Conservation (phyloP, 257 asterid genomes). For the Primulina tabacum region DNA sequence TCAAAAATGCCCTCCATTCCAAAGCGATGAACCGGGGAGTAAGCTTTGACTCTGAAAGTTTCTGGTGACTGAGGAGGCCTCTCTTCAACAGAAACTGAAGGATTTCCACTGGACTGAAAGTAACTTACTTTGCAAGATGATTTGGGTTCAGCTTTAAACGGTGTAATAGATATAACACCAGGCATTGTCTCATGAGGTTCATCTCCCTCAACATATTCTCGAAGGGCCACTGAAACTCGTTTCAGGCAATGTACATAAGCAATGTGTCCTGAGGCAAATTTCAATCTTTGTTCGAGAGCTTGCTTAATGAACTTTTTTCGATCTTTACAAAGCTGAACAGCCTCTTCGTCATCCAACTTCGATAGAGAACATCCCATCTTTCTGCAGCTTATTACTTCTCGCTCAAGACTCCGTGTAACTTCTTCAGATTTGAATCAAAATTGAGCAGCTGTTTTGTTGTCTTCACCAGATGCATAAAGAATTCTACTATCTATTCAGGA, state of each 20-base stretch:
- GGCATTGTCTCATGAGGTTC: slow-evolving; percentile 70
- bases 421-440: neutral
- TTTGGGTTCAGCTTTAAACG: slow-evolving; percentile 43
- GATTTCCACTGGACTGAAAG: slow-evolving; percentile 62
- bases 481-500: neutral
- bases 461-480: neutral
- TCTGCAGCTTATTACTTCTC: slow-evolving; percentile 12
- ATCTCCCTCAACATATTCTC: slow-evolving; percentile 80
- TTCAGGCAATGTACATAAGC: slow-evolving; percentile 82
- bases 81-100: slow-evolving; percentile 68
- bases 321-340: slow-evolving; percentile 84
- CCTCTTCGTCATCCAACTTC: slow-evolving; percentile 89
- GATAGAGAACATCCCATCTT: slow-evolving; percentile 96
- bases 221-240: slow-evolving; percentile 81
- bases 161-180: slow-evolving; percentile 58
- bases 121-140: slow-evolving; percentile 54
- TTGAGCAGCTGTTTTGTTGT: neutral
- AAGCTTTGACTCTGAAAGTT: slow-evolving; percentile 59
- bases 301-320: slow-evolving; percentile 80
- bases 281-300: slow-evolving; percentile 77
- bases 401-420: neutral
- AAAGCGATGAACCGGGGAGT: slow-evolving; percentile 61
- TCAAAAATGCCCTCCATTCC: slow-evolving; percentile 72
- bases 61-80: slow-evolving; percentile 79
- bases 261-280: slow-evolving; percentile 76